These are phyloP conservation scores for Piper betle DNA, from an alignment of 164 flowering plant genomes.

Conservation along the genomic window DNA sequence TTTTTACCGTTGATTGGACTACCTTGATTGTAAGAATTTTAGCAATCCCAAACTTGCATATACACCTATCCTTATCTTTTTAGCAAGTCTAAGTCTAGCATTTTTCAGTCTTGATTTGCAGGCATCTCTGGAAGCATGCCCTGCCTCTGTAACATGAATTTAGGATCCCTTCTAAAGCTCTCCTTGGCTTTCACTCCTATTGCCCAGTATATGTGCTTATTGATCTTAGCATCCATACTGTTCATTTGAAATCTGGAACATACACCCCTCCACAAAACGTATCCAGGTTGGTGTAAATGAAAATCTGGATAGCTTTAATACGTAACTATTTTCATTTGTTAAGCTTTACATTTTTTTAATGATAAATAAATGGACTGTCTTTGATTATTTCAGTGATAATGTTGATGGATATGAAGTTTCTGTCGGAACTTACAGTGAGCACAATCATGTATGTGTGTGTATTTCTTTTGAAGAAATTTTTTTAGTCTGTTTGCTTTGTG, in stretches of 20 bases:
- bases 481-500: too few species aligned
- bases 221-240: conserved; percentile 61
- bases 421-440: conserved; percentile 19
- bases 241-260: conserved; percentile 47
- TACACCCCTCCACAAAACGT: conserved; percentile 26
- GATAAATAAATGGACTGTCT: conserved; percentile 5
- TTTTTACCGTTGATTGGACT: neutral
- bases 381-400: conserved; percentile 30
- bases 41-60: neutral
- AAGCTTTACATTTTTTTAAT: neutral
- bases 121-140: conserved; percentile 35
- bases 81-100: neutral
- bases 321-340: neutral
- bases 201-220: conserved; percentile 92
- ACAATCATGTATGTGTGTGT: conserved; percentile 22
- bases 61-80: neutral
- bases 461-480: neutral
- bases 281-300: conserved; percentile 61
- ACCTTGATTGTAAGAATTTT: neutral
- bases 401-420: conserved; percentile 13
- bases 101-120: conserved; percentile 45
- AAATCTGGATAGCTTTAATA: neutral
- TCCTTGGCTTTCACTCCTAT: conserved; percentile 87
- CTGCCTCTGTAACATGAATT: conserved; percentile 91
- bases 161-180: conserved; percentile 91